Percentiles rank a stretch among this genome's conserved stretches.
These are phyloP conservation scores for Pseudocercospora fuligena DNA, from an alignment of 2,329 filamentous ascomycete genomes.

Conservation along the genomic window DNA sequence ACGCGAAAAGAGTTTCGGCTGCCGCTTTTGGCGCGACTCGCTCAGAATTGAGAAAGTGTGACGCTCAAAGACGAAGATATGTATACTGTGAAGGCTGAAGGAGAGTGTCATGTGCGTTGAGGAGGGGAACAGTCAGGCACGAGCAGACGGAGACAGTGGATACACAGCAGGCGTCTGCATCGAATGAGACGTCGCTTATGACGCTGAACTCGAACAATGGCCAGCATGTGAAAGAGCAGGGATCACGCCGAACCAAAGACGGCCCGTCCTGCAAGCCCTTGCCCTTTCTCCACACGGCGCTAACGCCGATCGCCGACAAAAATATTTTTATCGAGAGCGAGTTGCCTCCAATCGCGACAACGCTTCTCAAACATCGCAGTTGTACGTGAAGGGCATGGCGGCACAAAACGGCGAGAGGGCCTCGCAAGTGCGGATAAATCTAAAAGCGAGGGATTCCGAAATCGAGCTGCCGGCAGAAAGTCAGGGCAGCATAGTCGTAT, in stretches of 20 bases:
- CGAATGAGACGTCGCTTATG: not conserved
- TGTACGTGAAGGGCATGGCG: constrained; percentile 12
- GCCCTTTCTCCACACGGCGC: constrained; percentile 18
- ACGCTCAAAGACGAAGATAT: not conserved
- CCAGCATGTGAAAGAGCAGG: constrained; percentile 24
- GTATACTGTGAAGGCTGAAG: not conserved
- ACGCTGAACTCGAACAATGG: constrained; percentile 10
- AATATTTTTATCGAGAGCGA: constrained; percentile 4
- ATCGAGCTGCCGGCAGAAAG: constrained; percentile 59
- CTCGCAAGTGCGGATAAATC: constrained; percentile 59
- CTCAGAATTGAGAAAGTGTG: not conserved
- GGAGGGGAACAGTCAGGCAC: constrained; percentile 5
- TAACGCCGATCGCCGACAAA: constrained; percentile 17
- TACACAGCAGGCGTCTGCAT: not conserved
- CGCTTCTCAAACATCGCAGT: not conserved
- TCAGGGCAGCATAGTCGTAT: constrained; percentile 60
- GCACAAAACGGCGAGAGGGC: constrained; percentile 24
- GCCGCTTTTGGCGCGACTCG: not conserved
- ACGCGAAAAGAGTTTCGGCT: constrained; percentile 8
- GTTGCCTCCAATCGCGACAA: not conserved
- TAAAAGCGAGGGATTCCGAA: constrained; percentile 58
- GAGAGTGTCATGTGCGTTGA: constrained; percentile 1
- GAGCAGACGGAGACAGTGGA: constrained; percentile 10
- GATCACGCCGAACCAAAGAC: not conserved
- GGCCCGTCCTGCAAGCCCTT: constrained; percentile 15